Evolutionary conservation across 257 asterid genomes (phyloP).

Genomic region (Dorcoceras hygrometricum): DNA sequence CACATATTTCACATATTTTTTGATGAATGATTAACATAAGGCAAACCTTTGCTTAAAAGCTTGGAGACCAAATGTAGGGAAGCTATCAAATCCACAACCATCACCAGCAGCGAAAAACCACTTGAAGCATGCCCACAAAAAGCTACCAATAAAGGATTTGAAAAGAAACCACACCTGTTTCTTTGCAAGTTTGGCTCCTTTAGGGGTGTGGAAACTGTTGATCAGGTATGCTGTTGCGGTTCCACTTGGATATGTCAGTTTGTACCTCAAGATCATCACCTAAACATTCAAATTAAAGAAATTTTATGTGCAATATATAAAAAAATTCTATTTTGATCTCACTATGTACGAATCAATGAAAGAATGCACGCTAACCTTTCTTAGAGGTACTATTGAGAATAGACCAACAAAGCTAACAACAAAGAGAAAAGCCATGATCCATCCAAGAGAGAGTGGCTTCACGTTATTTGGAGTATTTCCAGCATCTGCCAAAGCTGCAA

Average conservation of each 20-base stretch:
- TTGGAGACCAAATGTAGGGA: conserved; percentile 58
- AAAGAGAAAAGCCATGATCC: conserved; percentile 61
- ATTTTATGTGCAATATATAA: neutral
- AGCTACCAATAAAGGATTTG: conserved; percentile 29
- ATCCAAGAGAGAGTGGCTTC: conserved; percentile 44
- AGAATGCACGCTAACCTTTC: conserved; percentile 35
- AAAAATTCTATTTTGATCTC: no score
- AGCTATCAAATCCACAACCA: conserved; percentile 49
- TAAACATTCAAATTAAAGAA: conserved; percentile 4
- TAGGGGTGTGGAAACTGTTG: conserved; percentile 35
- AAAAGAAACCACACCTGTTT: conserved; percentile 49
- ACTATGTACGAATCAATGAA: no score
- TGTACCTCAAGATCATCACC: conserved; percentile 30
- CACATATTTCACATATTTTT: no score
- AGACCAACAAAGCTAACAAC: conserved; percentile 59
- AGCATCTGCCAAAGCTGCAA: conserved; percentile 16
- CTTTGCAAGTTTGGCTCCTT: conserved; percentile 33
- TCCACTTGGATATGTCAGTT: conserved; percentile 34
- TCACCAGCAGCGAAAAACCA: conserved; percentile 56
- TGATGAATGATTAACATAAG: neutral
- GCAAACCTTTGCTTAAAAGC: conserved; percentile 37
- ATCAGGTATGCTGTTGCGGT: conserved; percentile 37
- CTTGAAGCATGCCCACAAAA: conserved; percentile 40
- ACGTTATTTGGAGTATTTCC: conserved; percentile 36
- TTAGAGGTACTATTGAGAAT: conserved; percentile 56